Conservation (phyloP, 192 early-diverging fungal genomes). For the Umbelopsis ramanniana region DNA sequence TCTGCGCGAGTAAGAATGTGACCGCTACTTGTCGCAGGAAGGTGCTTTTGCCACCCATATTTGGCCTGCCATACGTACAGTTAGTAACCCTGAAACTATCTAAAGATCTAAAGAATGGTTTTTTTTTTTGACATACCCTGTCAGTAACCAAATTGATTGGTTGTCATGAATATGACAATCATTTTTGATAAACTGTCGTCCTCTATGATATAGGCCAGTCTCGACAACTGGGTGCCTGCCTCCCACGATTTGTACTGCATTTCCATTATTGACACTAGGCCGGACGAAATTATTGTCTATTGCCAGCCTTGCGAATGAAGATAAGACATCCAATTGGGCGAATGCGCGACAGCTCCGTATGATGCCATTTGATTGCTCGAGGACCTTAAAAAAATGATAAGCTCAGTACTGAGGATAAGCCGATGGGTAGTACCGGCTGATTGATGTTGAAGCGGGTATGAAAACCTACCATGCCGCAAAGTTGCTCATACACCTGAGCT, state of each 20-base stretch:
- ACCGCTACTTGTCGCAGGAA: slow-evolving; percentile 85
- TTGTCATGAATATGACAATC: slow-evolving; percentile 60
- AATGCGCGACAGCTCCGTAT: slow-evolving; percentile 64
- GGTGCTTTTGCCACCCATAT: slow-evolving; percentile 94
- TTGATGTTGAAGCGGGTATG: neutral
- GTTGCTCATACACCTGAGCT: slow-evolving; percentile 53
- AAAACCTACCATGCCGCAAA: slow-evolving; percentile 40
- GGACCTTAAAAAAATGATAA: slow-evolving; percentile 29
- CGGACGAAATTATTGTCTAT: slow-evolving; percentile 56
- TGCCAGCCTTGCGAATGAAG: slow-evolving; percentile 64
- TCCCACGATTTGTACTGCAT: slow-evolving; percentile 24
- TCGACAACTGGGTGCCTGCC: slow-evolving; percentile 77
- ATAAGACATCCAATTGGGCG: slow-evolving; percentile 70
- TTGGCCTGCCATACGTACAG: slow-evolving; percentile 47
- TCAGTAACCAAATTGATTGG: slow-evolving; percentile 70
- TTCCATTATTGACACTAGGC: slow-evolving; percentile 38
- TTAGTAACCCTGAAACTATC: neutral
- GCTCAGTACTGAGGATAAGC: neutral
- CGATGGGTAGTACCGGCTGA: neutral
- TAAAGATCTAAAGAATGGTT: neutral
- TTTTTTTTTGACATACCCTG: slow-evolving; percentile 49
- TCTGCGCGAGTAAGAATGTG: slow-evolving; percentile 82
- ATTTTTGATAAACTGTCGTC: slow-evolving; percentile 67
- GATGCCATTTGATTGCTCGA: slow-evolving; percentile 58
- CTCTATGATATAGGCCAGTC: slow-evolving; percentile 33